Evolutionary conservation across 495 filamentous ascomycete species (phyloP), one percentile per base, ranked within the genome.

Genomic region (Aspergillus sclerotiicarbonarius): DNA sequence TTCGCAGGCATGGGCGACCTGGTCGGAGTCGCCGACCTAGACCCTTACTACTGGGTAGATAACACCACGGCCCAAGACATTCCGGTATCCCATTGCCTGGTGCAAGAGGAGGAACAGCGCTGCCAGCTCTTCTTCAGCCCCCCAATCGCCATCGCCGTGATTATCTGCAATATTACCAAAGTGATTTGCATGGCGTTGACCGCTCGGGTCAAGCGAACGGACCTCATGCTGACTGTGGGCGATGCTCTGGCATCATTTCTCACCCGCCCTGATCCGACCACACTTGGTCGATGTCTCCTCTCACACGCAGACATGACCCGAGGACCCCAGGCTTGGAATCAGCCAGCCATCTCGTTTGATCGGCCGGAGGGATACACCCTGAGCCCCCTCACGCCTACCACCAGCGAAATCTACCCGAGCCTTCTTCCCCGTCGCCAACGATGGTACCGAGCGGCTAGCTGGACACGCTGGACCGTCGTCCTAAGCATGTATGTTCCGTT

Each of bases 241-340:
- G 58, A 64, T 33, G 62, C 62, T 16, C 13, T 64, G 6, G 46
- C 58, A 6, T 64, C 58, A 0, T 64, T 64, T 32, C 33, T 64
- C 7, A 45, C 56, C 3, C 21, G 31, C 5, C 55, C 58, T 8
- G 62, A 64, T 44, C 19, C 20, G 6, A 50, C 51, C 37, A 64
- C 45, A 1, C 12, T 8, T 18, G 56, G 55, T 1, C 30, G 37
- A 21, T 54, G 58, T 49, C 54, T 59, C 1, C 35, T 61, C 7
- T 60, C 58, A 0, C 44, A 31, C 3, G 45, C 54, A 6, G 12
- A 54, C 10, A 39, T 54, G 8, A 39, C 30, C 1, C 50, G 15
- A 29, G 33, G 31, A 35, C 30, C 50, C 16, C 30, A 35, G 39
- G 20, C 29, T 10, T 50, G 47, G 47, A 20, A 8, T 21, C 44